These are phyloP conservation scores for Entomortierella lignicola DNA, from an alignment of 192 early-diverging fungal genomes.

Conservation along the genomic window DNA sequence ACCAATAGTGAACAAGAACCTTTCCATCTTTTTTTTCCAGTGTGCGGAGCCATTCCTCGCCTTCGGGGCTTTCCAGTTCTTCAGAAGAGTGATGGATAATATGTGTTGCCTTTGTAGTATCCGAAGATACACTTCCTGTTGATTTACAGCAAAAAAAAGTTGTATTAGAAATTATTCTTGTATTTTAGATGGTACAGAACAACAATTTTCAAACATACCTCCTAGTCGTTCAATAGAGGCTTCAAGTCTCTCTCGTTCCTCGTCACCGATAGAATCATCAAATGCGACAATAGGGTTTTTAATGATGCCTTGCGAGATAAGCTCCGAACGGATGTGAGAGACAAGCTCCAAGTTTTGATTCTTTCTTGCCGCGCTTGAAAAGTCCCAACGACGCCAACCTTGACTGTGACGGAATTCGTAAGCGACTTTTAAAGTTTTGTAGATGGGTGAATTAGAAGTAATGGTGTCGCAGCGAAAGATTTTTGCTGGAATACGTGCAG, in stretches of 20 bases:
- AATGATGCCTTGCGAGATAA: slow-evolving; percentile 44
- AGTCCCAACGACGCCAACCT: slow-evolving; percentile 58
- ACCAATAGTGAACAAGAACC: slow-evolving; percentile 84
- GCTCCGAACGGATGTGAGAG: slow-evolving; percentile 41
- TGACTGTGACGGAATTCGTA: slow-evolving; percentile 57
- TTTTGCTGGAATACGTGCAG: slow-evolving; percentile 61
- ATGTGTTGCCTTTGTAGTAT: slow-evolving; percentile 55
- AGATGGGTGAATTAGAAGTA: slow-evolving; percentile 42
- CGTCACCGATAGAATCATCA: slow-evolving; percentile 35
- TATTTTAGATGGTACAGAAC: neutral
- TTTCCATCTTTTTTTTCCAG: slow-evolving; percentile 67
- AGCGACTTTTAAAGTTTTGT: slow-evolving; percentile 56
- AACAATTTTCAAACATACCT: slow-evolving; percentile 48
- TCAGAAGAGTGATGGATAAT: slow-evolving; percentile 59
- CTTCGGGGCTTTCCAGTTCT: slow-evolving; percentile 59
- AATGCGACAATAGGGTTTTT: slow-evolving; percentile 57
- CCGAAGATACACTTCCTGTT: slow-evolving; percentile 41
- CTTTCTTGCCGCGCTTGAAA: slow-evolving; percentile 35
- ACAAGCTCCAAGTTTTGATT: slow-evolving; percentile 54
- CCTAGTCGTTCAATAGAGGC: slow-evolving; percentile 41
- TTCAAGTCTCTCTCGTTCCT: slow-evolving; percentile 53
- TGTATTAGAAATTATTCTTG: neutral
- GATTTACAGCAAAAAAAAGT: neutral
- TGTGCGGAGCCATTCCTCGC: slow-evolving; percentile 70
- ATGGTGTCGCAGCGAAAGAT: slow-evolving; percentile 54